Base-by-base conservation (phyloP, 2,329 filamentous ascomycete species). In the Fusarium napiforme region DNA sequence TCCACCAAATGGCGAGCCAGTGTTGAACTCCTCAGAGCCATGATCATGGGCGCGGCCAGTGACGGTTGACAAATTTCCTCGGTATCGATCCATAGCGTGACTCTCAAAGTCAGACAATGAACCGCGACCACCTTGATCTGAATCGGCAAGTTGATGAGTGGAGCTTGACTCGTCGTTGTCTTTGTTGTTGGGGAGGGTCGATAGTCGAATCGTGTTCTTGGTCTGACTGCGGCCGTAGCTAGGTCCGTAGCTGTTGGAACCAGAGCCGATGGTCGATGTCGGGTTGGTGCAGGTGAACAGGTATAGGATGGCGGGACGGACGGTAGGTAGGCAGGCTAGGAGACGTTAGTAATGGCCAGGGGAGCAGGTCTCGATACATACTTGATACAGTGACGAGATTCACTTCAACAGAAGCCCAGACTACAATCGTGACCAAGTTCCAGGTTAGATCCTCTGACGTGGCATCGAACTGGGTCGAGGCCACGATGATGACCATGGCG, bases 391-490 rank as follows among this genome's bases (percentile, higher is more conserved):
- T 78, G 4, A 78, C 75, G 1, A 78, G 63, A 9, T 78, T 78
- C 5, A 77, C 76, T 19, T 78, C 76, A 0, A 77, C 75, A 0
- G 74, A 71, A 5, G 76, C 76, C 76, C 76, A 78, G 3, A 76
- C 63, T 2, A 78, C 62, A 34, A 78, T 78, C 0, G 71, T 63
- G 7, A 49, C 55, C 34, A 78, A 28, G 26, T 75, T 75, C 75
- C 76, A 78, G 0, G 76, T 75, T 5, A 78, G 28, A 8, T 78
- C 75, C 9, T 63, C 53, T 0, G 73, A 76, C 0, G 14, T n/a
- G 1, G 61, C 46, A n/a, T 78, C 69, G 3, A 69, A 75, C 5
- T 63, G 53, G 0, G 73, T 71, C 0, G 75, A 74, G 1, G 67
- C 72, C 0, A 69, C 75, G 6, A 78, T 69, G 14, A 78, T 74